Percentiles rank a stretch among this genome's conserved stretches.
Evolutionary conservation across 2,329 filamentous ascomycete genomes (phyloP).

Genomic region (Neonectria neomacrospora): DNA sequence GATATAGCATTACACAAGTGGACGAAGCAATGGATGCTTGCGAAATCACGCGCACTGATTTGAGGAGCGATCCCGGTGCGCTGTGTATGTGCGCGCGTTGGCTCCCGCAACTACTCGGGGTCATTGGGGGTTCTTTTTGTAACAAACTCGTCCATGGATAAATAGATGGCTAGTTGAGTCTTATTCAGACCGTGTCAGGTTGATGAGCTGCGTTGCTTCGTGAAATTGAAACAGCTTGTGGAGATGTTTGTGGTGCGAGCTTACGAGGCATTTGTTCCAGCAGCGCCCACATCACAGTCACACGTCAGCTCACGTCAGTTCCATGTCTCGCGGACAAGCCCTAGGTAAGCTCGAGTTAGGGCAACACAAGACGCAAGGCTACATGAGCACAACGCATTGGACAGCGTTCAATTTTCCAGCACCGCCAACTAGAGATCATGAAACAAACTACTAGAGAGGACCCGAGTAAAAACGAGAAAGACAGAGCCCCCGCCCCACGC

Average conservation of each 20-base stretch:
- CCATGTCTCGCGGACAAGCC: neutral
- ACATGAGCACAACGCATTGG: neutral
- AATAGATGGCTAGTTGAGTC: conserved; percentile 2
- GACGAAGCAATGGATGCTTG: conserved; percentile 14
- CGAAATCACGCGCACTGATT: conserved; percentile 16
- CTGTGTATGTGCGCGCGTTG: neutral
- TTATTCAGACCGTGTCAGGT: neutral
- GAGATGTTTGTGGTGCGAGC: neutral
- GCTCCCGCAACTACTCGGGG: neutral
- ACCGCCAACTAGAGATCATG: neutral
- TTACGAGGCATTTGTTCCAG: neutral
- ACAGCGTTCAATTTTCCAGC: neutral
- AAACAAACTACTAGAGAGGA: neutral
- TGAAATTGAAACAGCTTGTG: neutral
- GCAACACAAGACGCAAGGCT: neutral
- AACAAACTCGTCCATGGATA: conserved; percentile 5
- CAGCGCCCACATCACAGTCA: neutral
- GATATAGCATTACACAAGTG: conserved; percentile 17
- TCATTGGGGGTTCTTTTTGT: neutral
- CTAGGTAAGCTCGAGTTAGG: neutral
- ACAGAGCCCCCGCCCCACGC: neutral
- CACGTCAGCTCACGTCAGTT: conserved; percentile 1
- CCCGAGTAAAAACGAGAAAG: neutral
- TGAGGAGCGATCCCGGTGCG: neutral
- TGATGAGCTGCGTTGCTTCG: neutral